Conservation (phyloP, 805 yeast genomes). For the Kazachstania taianensis region DNA sequence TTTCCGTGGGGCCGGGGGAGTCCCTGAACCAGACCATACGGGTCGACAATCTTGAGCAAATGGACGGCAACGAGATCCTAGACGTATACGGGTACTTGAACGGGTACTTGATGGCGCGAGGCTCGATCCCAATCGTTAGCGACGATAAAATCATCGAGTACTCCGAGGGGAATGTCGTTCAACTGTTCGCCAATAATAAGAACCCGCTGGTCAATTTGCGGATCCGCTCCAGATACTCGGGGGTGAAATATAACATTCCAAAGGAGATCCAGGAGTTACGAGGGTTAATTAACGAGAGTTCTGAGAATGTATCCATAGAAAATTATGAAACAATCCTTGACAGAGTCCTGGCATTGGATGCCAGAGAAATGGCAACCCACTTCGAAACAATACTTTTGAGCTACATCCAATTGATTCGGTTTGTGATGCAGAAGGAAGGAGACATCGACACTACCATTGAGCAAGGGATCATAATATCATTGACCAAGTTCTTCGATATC, state of each 20-base stretch:
- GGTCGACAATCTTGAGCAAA: slow-evolving; percentile 46
- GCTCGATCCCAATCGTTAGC: slow-evolving; percentile 40
- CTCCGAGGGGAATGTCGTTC: slow-evolving; percentile 32
- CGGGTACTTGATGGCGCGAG: slow-evolving; percentile 52
- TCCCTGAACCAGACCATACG: slow-evolving; percentile 60
- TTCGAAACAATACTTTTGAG: slow-evolving; percentile 46
- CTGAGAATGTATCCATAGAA: slow-evolving; percentile 37
- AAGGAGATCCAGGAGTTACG: slow-evolving; percentile 42
- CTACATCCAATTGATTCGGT: slow-evolving; percentile 30
- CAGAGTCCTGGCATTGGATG: slow-evolving; percentile 44
- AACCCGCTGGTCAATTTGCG: slow-evolving; percentile 40
- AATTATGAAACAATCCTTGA: slow-evolving; percentile 40
- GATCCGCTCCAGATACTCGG: slow-evolving; percentile 54
- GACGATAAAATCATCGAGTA: slow-evolving; percentile 40
- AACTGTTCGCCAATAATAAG: slow-evolving; percentile 36
- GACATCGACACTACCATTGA: slow-evolving; percentile 8
- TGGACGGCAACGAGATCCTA: slow-evolving; percentile 40
- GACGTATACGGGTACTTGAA: slow-evolving; percentile 49
- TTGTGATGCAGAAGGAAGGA: slow-evolving; percentile 13
- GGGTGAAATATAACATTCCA: slow-evolving; percentile 55
- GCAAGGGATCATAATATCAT: slow-evolving; percentile 40
- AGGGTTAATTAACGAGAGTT: slow-evolving; percentile 40
- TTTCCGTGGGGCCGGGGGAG: slow-evolving; percentile 65
- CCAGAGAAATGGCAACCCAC: slow-evolving; percentile 43
- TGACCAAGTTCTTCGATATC: slow-evolving; percentile 51